Evolutionary conservation across 495 filamentous ascomycete genomes (phyloP).

Genomic region (Rostrohypoxylon terebratum): DNA sequence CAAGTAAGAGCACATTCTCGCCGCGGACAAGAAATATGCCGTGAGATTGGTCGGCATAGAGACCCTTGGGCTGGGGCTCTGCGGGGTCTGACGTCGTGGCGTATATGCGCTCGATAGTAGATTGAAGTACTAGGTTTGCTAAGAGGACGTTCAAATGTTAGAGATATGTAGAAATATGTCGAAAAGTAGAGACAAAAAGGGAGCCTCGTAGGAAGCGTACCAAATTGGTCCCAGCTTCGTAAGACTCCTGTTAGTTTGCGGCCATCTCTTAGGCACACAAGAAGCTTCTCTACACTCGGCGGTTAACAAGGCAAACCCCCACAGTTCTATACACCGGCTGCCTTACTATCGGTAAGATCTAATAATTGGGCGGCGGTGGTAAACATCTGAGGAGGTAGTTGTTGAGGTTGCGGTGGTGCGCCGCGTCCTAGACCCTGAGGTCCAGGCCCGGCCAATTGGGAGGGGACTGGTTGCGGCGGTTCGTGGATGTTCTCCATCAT

Average conservation of each 20-base stretch:
- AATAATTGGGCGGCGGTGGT: slow-evolving; percentile 95
- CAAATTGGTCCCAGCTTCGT: slow-evolving; percentile 98
- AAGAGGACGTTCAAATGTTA: slow-evolving; percentile 14
- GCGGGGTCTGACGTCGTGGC: slow-evolving; percentile 56
- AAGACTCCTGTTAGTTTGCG: slow-evolving; percentile 92
- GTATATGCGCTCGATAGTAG: slow-evolving; percentile 88
- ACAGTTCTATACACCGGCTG: slow-evolving; percentile 20
- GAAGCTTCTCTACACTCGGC: slow-evolving; percentile 80
- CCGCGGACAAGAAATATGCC: slow-evolving; percentile 91
- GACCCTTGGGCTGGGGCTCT: slow-evolving; percentile 49
- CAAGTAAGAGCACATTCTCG: slow-evolving; percentile 91
- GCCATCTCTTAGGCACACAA: slow-evolving; percentile 90
- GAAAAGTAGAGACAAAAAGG: not conserved
- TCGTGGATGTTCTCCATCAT: slow-evolving; percentile 65
- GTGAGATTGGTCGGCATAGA: slow-evolving; percentile 83
- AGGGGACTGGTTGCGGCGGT: slow-evolving; percentile 48
- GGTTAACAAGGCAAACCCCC: slow-evolving; percentile 25
- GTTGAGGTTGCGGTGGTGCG: slow-evolving; percentile 61
- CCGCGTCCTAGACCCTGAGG: slow-evolving; percentile 44
- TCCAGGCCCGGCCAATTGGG: slow-evolving; percentile 31
- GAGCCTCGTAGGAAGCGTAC: slow-evolving; percentile 62
- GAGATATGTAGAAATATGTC: not conserved
- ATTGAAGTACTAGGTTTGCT: slow-evolving; percentile 96
- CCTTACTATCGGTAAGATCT: slow-evolving; percentile 95
- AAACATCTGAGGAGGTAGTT: slow-evolving; percentile 91